A percentile compares a stretch with the other conserved stretches of the same genome.
Conservation (phyloP, 169 alveolate genomes). For the Eimeria tenella region DNA sequence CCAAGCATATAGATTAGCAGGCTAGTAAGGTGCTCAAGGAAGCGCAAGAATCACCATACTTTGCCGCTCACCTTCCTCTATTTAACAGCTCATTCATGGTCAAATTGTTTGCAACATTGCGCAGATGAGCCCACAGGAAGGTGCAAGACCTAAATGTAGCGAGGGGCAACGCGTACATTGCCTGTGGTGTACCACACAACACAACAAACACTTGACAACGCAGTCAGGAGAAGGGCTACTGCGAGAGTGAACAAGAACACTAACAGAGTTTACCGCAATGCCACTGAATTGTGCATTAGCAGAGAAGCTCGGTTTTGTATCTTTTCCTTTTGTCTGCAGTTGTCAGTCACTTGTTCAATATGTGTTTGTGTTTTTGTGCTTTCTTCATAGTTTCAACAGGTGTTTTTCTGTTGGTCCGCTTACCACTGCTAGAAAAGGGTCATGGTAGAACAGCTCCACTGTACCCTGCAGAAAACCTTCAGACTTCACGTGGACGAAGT, state of each 20-base stretch:
- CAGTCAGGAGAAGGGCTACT: no score
- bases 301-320: no score
- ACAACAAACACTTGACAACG: background rate
- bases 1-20: background rate
- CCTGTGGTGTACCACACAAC: background rate
- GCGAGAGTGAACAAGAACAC: no score
- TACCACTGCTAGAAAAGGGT: slow-evolving; percentile 6
- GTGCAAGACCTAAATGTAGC: background rate
- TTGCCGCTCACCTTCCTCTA: background rate
- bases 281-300: no score
- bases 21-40: background rate
- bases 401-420: background rate
- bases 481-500: background rate
- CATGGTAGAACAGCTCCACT: background rate
- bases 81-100: slow-evolving; percentile 14
- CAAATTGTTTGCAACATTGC: background rate
- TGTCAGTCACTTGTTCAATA: no score
- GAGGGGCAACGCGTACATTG: background rate
- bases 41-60: background rate
- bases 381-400: background rate
- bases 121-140: slow-evolving; percentile 11
- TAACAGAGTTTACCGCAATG: no score
- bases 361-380: background rate
- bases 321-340: no score
- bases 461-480: background rate